These are phyloP conservation scores for Plasmodium falciparum DNA, from an alignment of 169 alveolate genomes.

Conservation along the genomic window DNA sequence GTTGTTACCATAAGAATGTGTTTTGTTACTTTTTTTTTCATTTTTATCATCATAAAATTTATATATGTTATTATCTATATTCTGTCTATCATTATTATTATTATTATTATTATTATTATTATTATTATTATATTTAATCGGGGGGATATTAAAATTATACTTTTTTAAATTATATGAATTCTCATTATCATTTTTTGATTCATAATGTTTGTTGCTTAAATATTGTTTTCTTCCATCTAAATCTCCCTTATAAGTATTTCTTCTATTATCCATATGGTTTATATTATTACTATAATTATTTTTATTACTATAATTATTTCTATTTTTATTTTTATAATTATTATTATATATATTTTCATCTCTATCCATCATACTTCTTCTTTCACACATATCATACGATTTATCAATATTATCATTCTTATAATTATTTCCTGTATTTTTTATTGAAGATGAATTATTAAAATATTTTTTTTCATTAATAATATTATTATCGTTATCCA, in stretches of 20 bases:
- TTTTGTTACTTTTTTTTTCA: neutral
- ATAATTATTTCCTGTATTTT: neutral
- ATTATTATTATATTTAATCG: neutral
- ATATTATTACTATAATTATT: neutral
- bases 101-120: neutral
- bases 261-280: neutral
- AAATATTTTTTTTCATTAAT: neutral
- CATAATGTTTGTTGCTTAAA: neutral
- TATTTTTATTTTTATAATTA: neutral
- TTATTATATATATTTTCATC: neutral
- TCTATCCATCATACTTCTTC: neutral
- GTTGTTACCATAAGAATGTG: neutral
- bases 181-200: neutral
- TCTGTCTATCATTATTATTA: neutral
- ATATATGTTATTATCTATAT: neutral
- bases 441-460: neutral
- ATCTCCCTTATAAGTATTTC: constrained; percentile 1
- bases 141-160: neutral
- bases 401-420: neutral
- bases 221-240: neutral
- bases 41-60: neutral
- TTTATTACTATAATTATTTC: neutral
- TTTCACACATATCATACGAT: neutral
- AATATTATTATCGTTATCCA: constrained; percentile 7
- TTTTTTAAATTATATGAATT: neutral